These are phyloP conservation scores for Taxillus chinensis DNA, from an alignment of 164 flowering plant species.

Conservation along the genomic window DNA sequence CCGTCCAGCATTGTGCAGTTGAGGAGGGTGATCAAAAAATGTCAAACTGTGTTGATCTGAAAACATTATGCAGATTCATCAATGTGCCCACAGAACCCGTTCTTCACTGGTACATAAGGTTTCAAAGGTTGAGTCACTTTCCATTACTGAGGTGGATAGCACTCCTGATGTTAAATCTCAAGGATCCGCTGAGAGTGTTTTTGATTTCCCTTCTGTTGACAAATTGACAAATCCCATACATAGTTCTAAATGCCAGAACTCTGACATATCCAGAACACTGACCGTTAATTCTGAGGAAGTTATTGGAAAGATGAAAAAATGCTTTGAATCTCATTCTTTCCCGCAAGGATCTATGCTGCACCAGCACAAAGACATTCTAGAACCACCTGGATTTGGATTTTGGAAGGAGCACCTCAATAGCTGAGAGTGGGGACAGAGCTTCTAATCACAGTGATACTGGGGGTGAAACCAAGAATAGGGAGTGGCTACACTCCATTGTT, in stretches of 20 bases:
- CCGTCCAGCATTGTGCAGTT: constrained; percentile 9
- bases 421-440: constrained; percentile 48
- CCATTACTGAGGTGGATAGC: constrained; percentile 17
- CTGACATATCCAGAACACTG: constrained; percentile 16
- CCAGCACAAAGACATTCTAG: constrained; percentile 27
- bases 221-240: constrained; percentile 15
- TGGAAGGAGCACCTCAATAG: constrained; percentile 26
- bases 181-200: constrained; percentile 15
- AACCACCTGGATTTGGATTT: constrained; percentile 22
- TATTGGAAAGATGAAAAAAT: constrained; percentile 17
- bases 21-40: constrained; percentile 15
- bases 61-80: constrained; percentile 32
- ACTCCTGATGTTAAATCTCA: constrained; percentile 14
- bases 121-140: constrained; percentile 23
- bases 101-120: constrained; percentile 34
- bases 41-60: constrained; percentile 31
- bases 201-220: constrained; percentile 20
- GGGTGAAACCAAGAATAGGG: constrained; percentile 47
- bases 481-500: constrained; percentile 34
- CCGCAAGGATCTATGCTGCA: constrained; percentile 20
- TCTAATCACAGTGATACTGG: constrained; percentile 20
- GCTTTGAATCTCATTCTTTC: constrained; percentile 30
- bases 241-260: constrained; percentile 10
- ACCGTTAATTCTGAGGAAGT: constrained; percentile 21
- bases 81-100: constrained; percentile 55